Evolutionary conservation across 1,139 yeast genomes (phyloP), one percentile per base, ranked within the genome.

Genomic region (Zhuliangozyma parablackwelliae): DNA sequence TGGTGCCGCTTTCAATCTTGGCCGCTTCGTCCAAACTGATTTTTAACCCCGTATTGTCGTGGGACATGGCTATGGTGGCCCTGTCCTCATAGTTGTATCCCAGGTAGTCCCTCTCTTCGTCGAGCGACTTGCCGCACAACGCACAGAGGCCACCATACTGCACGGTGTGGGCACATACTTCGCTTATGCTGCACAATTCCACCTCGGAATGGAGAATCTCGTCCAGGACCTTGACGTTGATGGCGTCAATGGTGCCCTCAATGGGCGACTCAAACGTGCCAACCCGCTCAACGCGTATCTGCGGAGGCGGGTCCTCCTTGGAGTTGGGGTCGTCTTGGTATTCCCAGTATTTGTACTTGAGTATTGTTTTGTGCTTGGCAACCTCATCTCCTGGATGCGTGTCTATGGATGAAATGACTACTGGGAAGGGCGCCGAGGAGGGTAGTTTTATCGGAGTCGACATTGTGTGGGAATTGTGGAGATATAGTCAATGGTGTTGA

Each of bases 71-170:
- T 31, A 88, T 84, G 2, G 92, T 85, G 13, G 96, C 95, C 26
- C 96, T 62, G 44, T 83, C 88, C 45, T 78, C 77, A 50, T 80
- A 80, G 44, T 72, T 75, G 48, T 79, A 86, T 10, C 90, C 95
- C 5, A 82, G 69, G 53, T 86, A 85, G 57, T 87, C 96, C 40
- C 78, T 78, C 48, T 80, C 89, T 47, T 82, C 94, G 40, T 81
- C 90, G n/a, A 90, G 75, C 3, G 86, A 74, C 42, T 78, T 78
- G 7, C 98, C 98, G 59, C 99, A 92, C 26, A 89, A 64, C 0
- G 97, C 97, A 65, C 99, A 92, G 32, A 92, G 68, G 0, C 98
- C 98, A 12, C 95, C 96, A 54, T 84, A 92, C 50, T 92, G 97
- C n/a, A 94, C 92, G 1, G 94, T 80, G 57, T 92, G 99, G 9